Percentiles rank a stretch among this genome's conserved stretches.
Conservation (phyloP, 202 grass and related monocot species). For the Hordeum pubiflorum region DNA sequence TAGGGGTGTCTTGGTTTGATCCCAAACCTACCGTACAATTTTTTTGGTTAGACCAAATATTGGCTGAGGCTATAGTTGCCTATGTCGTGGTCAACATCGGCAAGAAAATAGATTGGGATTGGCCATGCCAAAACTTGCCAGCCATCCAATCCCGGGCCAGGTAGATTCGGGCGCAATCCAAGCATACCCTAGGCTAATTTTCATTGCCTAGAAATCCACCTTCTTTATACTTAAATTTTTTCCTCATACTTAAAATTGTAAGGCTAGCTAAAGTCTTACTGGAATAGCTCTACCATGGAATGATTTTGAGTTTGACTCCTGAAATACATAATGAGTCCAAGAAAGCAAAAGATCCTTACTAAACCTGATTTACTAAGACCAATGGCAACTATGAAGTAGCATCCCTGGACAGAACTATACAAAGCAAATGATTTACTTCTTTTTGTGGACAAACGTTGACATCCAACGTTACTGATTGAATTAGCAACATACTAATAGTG, state of each 20-base stretch:
- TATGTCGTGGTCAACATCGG: neutral
- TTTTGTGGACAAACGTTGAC: neutral
- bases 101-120: neutral
- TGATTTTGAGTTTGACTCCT: too few relatives aligned
- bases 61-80: neutral
- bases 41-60: neutral
- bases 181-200: too few relatives aligned
- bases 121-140: neutral
- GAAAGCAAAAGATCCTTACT: neutral
- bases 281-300: neutral
- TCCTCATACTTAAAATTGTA: neutral
- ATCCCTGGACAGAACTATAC: neutral
- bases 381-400: neutral
- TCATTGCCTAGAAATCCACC: neutral
- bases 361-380: neutral
- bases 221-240: too few relatives aligned
- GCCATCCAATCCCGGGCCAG: neutral
- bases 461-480: neutral
- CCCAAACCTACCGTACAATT: neutral
- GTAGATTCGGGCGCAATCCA: too few relatives aligned
- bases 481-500: conserved; percentile 4
- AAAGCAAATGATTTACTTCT: neutral
- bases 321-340: neutral
- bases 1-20: neutral
- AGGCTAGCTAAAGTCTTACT: neutral